A percentile compares a stretch with the other conserved stretches of the same genome.
These are phyloP conservation scores for Aureobasidium mangrovei DNA, from an alignment of 2,329 filamentous ascomycete genomes.

Conservation along the genomic window DNA sequence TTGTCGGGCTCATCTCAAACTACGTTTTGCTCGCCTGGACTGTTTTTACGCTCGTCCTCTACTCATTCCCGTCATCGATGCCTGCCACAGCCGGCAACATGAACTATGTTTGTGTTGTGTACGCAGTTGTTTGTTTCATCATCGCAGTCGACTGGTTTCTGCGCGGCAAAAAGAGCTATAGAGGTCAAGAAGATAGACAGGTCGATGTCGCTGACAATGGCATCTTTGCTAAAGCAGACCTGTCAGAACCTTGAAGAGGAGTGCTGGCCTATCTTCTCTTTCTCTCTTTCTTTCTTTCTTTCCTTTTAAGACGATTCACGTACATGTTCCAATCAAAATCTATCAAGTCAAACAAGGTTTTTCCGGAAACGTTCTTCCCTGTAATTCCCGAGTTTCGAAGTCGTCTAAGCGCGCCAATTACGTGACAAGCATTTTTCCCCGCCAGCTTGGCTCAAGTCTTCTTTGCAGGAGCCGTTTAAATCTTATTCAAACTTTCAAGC, in stretches of 20 bases:
- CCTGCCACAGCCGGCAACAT: conserved; percentile 14
- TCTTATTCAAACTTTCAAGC: conserved; percentile 9
- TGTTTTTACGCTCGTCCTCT: conserved; percentile 40
- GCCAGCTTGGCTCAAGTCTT: neutral
- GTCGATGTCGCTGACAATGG: neutral
- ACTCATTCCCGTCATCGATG: conserved; percentile 13
- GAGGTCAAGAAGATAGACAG: conserved; percentile 2
- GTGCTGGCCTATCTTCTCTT: too few relatives aligned
- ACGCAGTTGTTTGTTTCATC: conserved; percentile 32
- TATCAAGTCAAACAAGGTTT: neutral
- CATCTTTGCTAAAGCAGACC: neutral
- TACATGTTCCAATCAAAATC: neutral
- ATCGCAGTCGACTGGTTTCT: conserved; percentile 31
- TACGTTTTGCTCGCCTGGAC: conserved; percentile 40
- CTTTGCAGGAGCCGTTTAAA: neutral
- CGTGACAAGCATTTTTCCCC: conserved; percentile 10
- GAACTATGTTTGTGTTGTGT: conserved; percentile 32
- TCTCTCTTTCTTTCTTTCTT: neutral
- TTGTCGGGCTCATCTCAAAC: conserved; percentile 35
- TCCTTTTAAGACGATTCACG: neutral
- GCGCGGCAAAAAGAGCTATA: conserved; percentile 28
- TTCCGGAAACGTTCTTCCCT: conserved; percentile 2
- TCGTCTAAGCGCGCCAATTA: neutral
- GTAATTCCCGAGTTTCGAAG: conserved; percentile 2
- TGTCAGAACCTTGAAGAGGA: too few relatives aligned